phyloP scores from a whole-genome alignment of 129 eudicot genomes.

The Chrysanthemum makinoi region DNA sequence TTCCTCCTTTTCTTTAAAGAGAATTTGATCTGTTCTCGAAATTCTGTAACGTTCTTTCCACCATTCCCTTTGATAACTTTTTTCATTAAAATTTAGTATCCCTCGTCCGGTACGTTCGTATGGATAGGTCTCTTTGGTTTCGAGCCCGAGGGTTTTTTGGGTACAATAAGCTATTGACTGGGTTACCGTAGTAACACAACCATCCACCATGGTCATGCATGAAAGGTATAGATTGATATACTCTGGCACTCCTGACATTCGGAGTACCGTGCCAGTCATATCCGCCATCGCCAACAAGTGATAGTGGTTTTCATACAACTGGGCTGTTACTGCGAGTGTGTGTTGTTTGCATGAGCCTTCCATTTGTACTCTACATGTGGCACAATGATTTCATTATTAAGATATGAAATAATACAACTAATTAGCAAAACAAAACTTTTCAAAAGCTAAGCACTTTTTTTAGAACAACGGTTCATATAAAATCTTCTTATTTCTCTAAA shows the following conservation, averaged over 20 bases:
- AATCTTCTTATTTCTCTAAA: too few relatives aligned
- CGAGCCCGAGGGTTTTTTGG: not conserved
- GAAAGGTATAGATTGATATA: not conserved
- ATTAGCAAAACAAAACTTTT: too few relatives aligned
- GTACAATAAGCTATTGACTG: not conserved
- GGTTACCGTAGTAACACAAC: not conserved
- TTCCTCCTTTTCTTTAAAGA: not conserved
- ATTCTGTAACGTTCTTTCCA: not conserved
- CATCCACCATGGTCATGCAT: conserved; percentile 1
- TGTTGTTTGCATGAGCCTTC: not conserved
- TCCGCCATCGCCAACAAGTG: conserved; percentile 3
- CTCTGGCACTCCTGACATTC: not conserved
- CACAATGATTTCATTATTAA: too few relatives aligned
- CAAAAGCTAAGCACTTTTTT: too few relatives aligned
- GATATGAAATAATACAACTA: too few relatives aligned
- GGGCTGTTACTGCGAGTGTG: not conserved
- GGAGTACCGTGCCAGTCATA: not conserved
- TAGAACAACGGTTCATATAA: too few relatives aligned
- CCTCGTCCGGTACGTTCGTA: not conserved
- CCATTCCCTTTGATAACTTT: not conserved
- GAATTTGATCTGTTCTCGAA: not conserved
- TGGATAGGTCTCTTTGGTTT: not conserved
- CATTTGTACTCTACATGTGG: not conserved
- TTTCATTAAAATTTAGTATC: not conserved
- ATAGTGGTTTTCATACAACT: not conserved